Base-by-base conservation (phyloP, 78 protist species). In the Ministeria vibrans region DNA sequence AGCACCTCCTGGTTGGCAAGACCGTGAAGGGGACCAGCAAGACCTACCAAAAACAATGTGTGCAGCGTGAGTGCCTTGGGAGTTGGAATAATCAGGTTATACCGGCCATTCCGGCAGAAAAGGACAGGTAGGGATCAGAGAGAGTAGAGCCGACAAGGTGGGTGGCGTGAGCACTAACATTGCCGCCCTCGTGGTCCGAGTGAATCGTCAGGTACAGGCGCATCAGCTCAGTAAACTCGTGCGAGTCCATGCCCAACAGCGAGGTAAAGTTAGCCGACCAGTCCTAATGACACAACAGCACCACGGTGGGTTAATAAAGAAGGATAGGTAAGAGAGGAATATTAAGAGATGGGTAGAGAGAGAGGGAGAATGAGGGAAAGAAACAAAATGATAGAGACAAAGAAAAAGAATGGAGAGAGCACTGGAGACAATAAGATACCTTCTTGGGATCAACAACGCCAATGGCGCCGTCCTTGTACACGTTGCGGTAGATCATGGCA, bases 1-100 rank as follows among this genome's bases (percentile, higher is more conserved):
- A 93, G 89, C 75, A 93, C 97, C 89, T 96, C 98, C 90, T 94
- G 98, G 91, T 94, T 94, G 87, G 98, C 98, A 9, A 94, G 92
- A 75, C 98, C 97, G 87, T 94, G 97, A 49, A 96, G 93, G 66
- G 98, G 97, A 28, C 98, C 98, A 25, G 98, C 98, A 27, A 95
- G 91, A 51, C 95, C n/a, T n/a, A n/a, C n/a, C n/a, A n/a, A n/a
- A n/a, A n/a, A n/a, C n/a, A n/a, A n/a, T n/a, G n/a, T n/a, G n/a
- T n/a, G n/a, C n/a, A n/a, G n/a, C n/a, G n/a, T n/a, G n/a, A n/a
- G n/a, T n/a, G n/a, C n/a, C n/a, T n/a, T n/a, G n/a, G n/a, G n/a
- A n/a, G n/a, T n/a, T n/a, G n/a, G n/a, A n/a, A n/a, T n/a, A n/a
- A n/a, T n/a, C n/a, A n/a, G n/a, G n/a, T n/a, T n/a, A n/a, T n/a